Percentiles rank a stretch among this genome's conserved stretches.
These are phyloP conservation scores for Plasmodium inui DNA, from an alignment of 169 alveolate species.

Conservation along the genomic window DNA sequence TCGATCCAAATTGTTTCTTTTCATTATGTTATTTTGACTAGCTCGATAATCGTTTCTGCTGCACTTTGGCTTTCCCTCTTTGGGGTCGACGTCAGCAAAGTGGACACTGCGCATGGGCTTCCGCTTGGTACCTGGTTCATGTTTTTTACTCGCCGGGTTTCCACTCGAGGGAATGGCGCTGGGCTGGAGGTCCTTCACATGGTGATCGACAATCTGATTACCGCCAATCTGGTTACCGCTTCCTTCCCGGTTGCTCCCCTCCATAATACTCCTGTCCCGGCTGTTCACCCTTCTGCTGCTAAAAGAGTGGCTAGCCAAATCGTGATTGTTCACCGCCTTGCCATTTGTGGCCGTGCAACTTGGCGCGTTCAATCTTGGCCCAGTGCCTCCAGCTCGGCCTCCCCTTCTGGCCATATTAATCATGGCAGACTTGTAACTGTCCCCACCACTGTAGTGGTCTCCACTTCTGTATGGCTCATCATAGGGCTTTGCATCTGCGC, in stretches of 20 bases:
- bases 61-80: background rate
- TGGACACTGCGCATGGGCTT: background rate
- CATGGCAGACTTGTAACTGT: background rate
- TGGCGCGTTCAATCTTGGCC: background rate
- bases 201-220: background rate
- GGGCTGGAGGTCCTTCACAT: background rate
- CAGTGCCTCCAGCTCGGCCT: background rate
- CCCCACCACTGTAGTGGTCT: background rate
- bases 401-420: background rate
- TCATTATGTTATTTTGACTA: background rate
- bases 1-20: background rate
- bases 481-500: background rate
- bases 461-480: conserved; percentile 6
- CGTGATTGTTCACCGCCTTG: background rate
- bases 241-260: background rate
- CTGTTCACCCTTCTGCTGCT: background rate
- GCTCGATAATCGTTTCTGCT: background rate
- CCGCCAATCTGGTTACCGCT: background rate
- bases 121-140: background rate
- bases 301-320: background rate
- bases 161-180: background rate
- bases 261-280: background rate
- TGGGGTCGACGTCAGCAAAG: background rate
- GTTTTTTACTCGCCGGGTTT: background rate
- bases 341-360: background rate